A percentile compares a stretch with the other conserved stretches of the same genome.
These are phyloP conservation scores for Neonectria coccinea DNA, from an alignment of 2,329 filamentous ascomycete genomes.

Conservation along the genomic window DNA sequence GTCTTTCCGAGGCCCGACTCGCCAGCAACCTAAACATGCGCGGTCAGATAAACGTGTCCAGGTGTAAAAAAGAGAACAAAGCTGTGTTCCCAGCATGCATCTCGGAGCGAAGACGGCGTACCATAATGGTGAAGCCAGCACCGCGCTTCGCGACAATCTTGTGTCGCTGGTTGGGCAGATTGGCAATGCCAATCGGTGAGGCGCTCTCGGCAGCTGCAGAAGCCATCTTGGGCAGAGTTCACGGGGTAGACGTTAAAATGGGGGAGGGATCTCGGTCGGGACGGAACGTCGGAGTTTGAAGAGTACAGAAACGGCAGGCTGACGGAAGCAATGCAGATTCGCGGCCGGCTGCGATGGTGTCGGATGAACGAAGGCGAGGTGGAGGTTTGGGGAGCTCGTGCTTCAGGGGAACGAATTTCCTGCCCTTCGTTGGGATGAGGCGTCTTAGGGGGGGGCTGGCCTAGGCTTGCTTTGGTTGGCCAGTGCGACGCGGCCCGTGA, in stretches of 20 bases:
- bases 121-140: constrained; percentile 99
- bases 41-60: constrained; percentile 28
- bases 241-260: constrained; percentile 20
- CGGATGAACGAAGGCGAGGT: constrained; percentile 45
- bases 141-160: constrained; percentile 86
- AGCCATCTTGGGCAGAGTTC: constrained; percentile 61
- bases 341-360: constrained; percentile 42
- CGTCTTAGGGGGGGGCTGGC: constrained; percentile 35
- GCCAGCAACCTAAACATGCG: constrained; percentile 81
- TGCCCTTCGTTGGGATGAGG: constrained; percentile 46
- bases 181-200: constrained; percentile 79
- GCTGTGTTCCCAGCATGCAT: background rate
- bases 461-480: constrained; percentile 46
- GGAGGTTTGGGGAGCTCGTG: constrained; percentile 47
- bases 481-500: constrained; percentile 43
- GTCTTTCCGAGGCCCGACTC: constrained; percentile 99
- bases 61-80: constrained; percentile 19
- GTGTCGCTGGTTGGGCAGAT: constrained; percentile 79
- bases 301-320: constrained; percentile 31
- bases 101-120: constrained; percentile 56
- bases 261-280: constrained; percentile 8
- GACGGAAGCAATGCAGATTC: constrained; percentile 38
- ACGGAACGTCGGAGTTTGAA: constrained; percentile 26
- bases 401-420: constrained; percentile 55
- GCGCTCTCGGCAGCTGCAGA: constrained; percentile 69